Percentiles rank a stretch among this genome's conserved stretches.
These are phyloP conservation scores for Fragaria vesca DNA, from an alignment of 306 rosid genomes.

Conservation along the genomic window DNA sequence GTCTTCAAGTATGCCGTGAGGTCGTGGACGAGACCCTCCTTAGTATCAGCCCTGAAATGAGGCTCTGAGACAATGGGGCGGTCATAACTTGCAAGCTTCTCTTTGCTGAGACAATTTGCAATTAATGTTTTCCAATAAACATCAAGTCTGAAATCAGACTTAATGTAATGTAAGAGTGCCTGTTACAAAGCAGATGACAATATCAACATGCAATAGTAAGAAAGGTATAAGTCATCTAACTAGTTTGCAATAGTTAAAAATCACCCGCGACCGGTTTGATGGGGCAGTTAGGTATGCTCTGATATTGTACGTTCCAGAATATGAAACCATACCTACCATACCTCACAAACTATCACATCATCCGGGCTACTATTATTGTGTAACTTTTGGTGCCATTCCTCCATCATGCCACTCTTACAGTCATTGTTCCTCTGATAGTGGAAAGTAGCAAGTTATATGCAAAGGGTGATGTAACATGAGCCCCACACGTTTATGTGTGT, in stretches of 20 bases:
- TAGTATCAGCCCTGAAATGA: constrained; percentile 24
- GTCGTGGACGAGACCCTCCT: constrained; percentile 33
- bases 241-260: too few relatives aligned
- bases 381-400: constrained; percentile 50
- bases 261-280: background rate
- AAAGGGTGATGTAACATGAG: constrained; percentile 4
- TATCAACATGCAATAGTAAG: background rate
- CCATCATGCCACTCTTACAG: constrained; percentile 39
- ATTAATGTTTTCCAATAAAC: constrained; percentile 37
- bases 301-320: background rate
- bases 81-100: constrained; percentile 42
- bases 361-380: constrained; percentile 44
- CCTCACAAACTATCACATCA: constrained; percentile 43
- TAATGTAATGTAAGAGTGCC: constrained; percentile 34
- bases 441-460: background rate
- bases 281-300: background rate
- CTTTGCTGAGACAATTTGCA: constrained; percentile 36
- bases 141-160: constrained; percentile 29
- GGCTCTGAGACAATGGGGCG: constrained; percentile 41
- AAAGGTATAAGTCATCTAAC: background rate
- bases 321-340: constrained; percentile 4
- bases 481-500: background rate
- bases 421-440: constrained; percentile 38
- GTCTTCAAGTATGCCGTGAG: constrained; percentile 36
- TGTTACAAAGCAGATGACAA: background rate